A percentile compares a stretch with the other conserved stretches of the same genome.
These are phyloP conservation scores for Metschnikowia hibisci DNA, from an alignment of 805 yeast genomes.

Conservation along the genomic window DNA sequence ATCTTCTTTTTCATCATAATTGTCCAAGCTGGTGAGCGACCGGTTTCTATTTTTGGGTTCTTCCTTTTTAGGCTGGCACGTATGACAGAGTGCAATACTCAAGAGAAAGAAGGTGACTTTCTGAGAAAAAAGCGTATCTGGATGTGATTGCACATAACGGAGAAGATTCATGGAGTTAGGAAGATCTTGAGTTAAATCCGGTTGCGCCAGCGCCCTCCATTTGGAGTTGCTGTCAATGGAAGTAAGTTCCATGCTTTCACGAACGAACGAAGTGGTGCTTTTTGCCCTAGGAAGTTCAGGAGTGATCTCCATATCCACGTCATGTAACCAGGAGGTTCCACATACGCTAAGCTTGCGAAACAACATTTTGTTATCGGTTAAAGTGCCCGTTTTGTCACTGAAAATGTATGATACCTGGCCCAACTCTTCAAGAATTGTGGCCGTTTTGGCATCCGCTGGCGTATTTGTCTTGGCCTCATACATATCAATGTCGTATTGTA, in stretches of 20 bases:
- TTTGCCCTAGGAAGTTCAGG: background rate
- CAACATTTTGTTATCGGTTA: constrained; percentile 91
- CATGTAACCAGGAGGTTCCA: constrained; percentile 90
- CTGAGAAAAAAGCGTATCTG: constrained; percentile 63
- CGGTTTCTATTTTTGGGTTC: constrained; percentile 9
- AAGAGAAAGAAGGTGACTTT: constrained; percentile 77
- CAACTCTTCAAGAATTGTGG: constrained; percentile 90
- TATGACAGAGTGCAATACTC: constrained; percentile 81
- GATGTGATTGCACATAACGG: constrained; percentile 65
- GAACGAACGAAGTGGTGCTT: constrained; percentile 32
- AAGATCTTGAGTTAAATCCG: constrained; percentile 37
- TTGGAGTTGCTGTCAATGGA: constrained; percentile 23
- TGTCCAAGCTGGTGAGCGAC: constrained; percentile 20
- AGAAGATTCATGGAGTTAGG: constrained; percentile 61
- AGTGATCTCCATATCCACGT: constrained; percentile 39
- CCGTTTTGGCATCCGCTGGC: constrained; percentile 92
- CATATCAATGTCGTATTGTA: constrained; percentile 94
- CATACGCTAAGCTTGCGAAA: constrained; percentile 84
- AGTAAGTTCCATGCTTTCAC: constrained; percentile 31
- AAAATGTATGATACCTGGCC: constrained; percentile 96
- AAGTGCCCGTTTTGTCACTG: constrained; percentile 95
- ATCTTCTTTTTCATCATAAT: constrained; percentile 12
- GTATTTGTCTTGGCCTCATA: constrained; percentile 80
- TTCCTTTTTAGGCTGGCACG: constrained; percentile 71
- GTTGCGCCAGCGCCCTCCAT: constrained; percentile 51